phyloP scores from a whole-genome alignment of 495 filamentous ascomycete species.

The Copromyces sp. region DNA sequence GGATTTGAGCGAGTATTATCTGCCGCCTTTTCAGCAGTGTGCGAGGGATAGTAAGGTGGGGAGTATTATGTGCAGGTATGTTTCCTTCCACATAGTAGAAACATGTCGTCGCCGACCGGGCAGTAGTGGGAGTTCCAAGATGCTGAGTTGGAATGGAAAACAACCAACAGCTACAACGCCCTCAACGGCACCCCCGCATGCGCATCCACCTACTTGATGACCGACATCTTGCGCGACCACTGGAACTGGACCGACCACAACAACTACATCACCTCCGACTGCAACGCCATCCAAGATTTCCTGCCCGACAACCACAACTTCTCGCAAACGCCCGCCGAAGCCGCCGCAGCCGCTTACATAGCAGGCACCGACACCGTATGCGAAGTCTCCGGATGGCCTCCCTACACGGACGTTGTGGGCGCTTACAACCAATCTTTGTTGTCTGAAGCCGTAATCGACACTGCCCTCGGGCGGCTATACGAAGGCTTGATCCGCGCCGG shows the following conservation, averaged over 20 bases:
- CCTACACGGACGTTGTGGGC: conserved; percentile 17
- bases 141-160: too few species aligned
- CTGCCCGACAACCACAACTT: conserved; percentile 27
- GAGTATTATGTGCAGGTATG: conserved; percentile 34
- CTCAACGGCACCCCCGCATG: conserved; percentile 38
- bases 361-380: conserved; percentile 32
- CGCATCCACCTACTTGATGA: conserved; percentile 30
- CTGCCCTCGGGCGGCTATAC: conserved; percentile 26
- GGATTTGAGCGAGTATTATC: conserved; percentile 38
- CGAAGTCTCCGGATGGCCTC: conserved; percentile 15
- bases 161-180: conserved; percentile 25
- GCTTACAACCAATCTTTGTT: conserved; percentile 26
- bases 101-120: too few species aligned
- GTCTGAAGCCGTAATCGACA: conserved; percentile 25
- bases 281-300: conserved; percentile 22
- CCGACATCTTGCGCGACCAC: conserved; percentile 33
- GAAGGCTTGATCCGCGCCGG: conserved; percentile 26
- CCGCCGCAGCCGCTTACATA: conserved; percentile 24
- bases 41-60: conserved; percentile 34
- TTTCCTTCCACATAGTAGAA: background rate
- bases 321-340: conserved; percentile 19
- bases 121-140: background rate
- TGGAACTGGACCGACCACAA: conserved; percentile 36
- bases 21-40: conserved; percentile 37
- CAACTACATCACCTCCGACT: conserved; percentile 36